Base-by-base conservation (phyloP, 2,329 filamentous ascomycete species). In the Talaromyces sp. region DNA sequence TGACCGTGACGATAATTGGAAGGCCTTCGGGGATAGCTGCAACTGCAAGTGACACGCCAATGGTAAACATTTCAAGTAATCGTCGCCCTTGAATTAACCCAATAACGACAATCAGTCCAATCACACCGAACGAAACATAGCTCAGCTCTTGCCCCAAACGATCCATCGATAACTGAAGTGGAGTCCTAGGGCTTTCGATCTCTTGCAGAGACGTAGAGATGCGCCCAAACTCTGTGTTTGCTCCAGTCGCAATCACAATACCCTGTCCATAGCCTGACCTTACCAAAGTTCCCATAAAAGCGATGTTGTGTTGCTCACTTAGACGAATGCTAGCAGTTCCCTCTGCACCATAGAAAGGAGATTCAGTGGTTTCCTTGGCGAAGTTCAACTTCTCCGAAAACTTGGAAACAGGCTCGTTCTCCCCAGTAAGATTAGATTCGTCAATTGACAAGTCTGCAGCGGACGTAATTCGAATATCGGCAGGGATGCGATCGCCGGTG, bases 1-100 rank as follows among this genome's bases (percentile, higher is more conserved):
- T 99, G 35, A 99, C 94, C 0, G 94, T 99, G 31, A 99, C 95
- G 68, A 99, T 99, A 70, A 99, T 99, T 0, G 94, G 94, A 6
- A 99, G 81, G 21, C 94, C 94, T 79, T 97, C 93, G 0, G 93
- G 93, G 67, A 97, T 97, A 17, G 93, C 93, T 48, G 94, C 94
- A 10, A 99, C 94, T 27, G 94, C 94, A 43, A 99, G 84, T 10
- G 94, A 97, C 51, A 99, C 94, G 17, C 92, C 96, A 66, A 97
- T 97, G 31, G 94, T 96, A 69, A 99, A 99, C 70, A 99, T 95
- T 65, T 99, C 93, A 43, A 99, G 81, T 56, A 96, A 79, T 58
- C 88, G 85, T 76, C 96, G 93, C 21, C 94, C 94, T 72, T 97
- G 91, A 63, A 96, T 81, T 71, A 96, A 86, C 3, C 94, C 95